Conservation (phyloP, 2,329 filamentous ascomycete species). For the Colletotrichum sp. region DNA sequence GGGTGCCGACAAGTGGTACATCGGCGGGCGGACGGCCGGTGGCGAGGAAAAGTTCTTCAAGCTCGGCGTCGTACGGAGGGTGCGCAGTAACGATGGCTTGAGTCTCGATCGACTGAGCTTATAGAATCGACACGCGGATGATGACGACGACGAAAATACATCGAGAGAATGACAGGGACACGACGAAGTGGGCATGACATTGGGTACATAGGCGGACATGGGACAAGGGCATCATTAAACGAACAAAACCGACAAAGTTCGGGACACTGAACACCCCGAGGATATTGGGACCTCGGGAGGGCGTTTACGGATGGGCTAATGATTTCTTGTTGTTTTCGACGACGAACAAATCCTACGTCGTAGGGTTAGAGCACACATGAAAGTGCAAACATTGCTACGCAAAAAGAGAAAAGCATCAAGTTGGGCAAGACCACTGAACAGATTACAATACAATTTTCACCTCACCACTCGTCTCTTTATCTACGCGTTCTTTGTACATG, state of each 20-base stretch:
- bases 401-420: slow-evolving; percentile 8
- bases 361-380: slow-evolving; percentile 9
- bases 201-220: neutral
- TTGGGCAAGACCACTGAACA: neutral
- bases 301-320: slow-evolving; percentile 9
- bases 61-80: slow-evolving; percentile 75
- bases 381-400: neutral
- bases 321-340: neutral
- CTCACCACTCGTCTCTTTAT: neutral
- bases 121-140: slow-evolving; percentile 39
- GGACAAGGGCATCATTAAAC: slow-evolving; percentile 3
- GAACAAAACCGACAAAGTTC: neutral
- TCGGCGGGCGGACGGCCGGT: slow-evolving; percentile 75
- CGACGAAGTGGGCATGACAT: neutral
- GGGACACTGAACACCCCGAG: neutral
- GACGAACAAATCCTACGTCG: neutral
- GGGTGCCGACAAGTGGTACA: slow-evolving; percentile 81
- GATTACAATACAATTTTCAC: neutral
- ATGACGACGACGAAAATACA: neutral
- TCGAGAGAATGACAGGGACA: neutral
- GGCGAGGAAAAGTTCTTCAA: slow-evolving; percentile 87
- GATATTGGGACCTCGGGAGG: neutral
- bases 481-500: neutral
- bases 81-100: slow-evolving; percentile 75
- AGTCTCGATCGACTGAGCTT: slow-evolving; percentile 79